Conservation (phyloP, 2,329 filamentous ascomycete genomes). For the Apiospora kogelbergensis region DNA sequence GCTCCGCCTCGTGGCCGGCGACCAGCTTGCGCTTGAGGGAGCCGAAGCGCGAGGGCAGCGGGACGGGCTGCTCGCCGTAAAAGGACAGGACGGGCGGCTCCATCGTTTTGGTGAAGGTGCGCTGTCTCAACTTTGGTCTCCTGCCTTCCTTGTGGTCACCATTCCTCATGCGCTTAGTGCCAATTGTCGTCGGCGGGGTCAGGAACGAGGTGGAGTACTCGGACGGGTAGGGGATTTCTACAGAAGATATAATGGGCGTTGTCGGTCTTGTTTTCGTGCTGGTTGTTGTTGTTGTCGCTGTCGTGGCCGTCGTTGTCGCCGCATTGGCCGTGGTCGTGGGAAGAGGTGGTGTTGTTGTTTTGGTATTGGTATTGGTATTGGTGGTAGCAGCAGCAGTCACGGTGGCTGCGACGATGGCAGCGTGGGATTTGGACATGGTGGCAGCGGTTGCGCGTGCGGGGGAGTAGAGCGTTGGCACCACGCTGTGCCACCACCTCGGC, state of each 20-base stretch:
- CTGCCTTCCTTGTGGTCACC: constrained; percentile 31
- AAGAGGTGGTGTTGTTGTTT: constrained; percentile 14
- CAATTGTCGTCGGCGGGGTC: constrained; percentile 10
- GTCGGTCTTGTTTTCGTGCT: constrained; percentile 14
- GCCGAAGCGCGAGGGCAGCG: constrained; percentile 58
- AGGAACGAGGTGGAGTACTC: constrained; percentile 14
- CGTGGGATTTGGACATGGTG: not conserved
- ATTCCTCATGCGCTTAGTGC: constrained; percentile 29
- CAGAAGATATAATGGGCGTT: constrained; percentile 11
- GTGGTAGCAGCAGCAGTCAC: constrained; percentile 12
- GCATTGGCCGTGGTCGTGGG: not conserved
- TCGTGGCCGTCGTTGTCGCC: constrained; percentile 15
- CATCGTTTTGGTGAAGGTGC: constrained; percentile 36
- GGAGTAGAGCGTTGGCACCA: constrained; percentile 27
- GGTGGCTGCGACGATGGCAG: constrained; percentile 10
- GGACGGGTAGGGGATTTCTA: constrained; percentile 10
- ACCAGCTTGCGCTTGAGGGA: constrained; percentile 56
- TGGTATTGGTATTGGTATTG: not conserved
- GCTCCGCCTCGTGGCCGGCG: constrained; percentile 52
- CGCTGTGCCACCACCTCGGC: constrained; percentile 33
- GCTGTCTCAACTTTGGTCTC: constrained; percentile 30
- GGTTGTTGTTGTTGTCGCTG: constrained; percentile 17
- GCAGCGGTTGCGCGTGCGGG: constrained; percentile 25
- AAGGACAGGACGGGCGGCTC: constrained; percentile 55
- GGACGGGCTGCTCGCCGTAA: constrained; percentile 56